These are phyloP conservation scores for Eustoma russellianum DNA, from an alignment of 257 asterid genomes.

Conservation along the genomic window DNA sequence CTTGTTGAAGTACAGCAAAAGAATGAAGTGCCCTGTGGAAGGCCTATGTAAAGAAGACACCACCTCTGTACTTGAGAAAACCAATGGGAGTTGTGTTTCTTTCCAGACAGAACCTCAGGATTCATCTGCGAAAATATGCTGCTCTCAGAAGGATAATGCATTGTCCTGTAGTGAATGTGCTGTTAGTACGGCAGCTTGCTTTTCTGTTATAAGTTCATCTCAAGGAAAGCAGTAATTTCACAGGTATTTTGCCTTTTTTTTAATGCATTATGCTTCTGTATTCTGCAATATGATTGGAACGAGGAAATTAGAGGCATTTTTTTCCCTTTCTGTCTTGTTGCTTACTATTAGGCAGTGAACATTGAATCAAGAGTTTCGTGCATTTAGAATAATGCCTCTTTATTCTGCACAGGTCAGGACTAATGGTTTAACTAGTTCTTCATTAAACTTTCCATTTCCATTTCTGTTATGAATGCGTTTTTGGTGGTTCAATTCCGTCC, in stretches of 20 bases:
- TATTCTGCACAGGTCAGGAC: not conserved
- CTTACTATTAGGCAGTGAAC: no score
- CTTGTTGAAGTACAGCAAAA: no score
- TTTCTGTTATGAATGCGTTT: no score
- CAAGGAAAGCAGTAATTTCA: conserved; percentile 15
- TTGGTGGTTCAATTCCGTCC: no score
- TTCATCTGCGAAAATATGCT: conserved; percentile 22
- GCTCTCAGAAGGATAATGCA: conserved; percentile 27
- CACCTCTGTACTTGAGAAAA: conserved; percentile 4
- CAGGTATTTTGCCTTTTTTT: no score
- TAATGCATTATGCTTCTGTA: not conserved
- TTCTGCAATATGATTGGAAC: not conserved
- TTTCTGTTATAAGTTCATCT: conserved; percentile 10
- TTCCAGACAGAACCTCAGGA: conserved; percentile 14
- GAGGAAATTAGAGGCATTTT: no score
- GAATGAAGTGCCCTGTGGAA: not conserved
- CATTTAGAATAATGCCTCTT: not conserved
- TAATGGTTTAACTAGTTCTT: no score
- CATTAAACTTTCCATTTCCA: no score
- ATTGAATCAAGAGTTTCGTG: no score
- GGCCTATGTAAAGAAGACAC: not conserved
- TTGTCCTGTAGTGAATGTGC: conserved; percentile 25
- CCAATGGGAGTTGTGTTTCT: not conserved
- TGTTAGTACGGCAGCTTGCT: conserved; percentile 16
- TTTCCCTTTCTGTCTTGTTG: no score